phyloP scores from a whole-genome alignment of 495 filamentous ascomycete genomes.

The Hypoxylon lienhwacheense region DNA sequence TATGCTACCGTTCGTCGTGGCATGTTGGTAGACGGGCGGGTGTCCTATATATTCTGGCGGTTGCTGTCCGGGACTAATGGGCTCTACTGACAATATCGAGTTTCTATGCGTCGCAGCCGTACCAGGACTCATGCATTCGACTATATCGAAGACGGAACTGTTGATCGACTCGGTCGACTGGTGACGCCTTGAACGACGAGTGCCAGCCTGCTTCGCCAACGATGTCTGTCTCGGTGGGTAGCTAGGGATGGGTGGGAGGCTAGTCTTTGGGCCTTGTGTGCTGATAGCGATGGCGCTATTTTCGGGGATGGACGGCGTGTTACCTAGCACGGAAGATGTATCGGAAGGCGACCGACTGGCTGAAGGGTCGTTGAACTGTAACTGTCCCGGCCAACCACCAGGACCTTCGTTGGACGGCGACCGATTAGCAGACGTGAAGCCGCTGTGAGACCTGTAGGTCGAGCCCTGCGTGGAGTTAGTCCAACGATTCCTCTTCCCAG shows the following conservation, averaged over 20 bases:
- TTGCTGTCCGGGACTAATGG: constrained; percentile 15
- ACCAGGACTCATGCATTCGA: constrained; percentile 32
- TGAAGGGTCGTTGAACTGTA: constrained; percentile 19
- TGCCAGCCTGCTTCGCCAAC: constrained; percentile 21
- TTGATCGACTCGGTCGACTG: constrained; percentile 40
- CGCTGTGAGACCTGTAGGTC: constrained; percentile 25
- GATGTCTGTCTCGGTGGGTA: constrained; percentile 35
- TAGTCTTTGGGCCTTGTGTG: constrained; percentile 18
- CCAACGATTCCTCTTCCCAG: constrained; percentile 37
- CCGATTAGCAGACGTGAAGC: constrained; percentile 22
- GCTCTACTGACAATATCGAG: constrained; percentile 17
- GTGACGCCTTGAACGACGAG: constrained; percentile 26
- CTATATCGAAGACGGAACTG: constrained; percentile 39
- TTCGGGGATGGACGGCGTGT: constrained; percentile 22
- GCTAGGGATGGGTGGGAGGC: constrained; percentile 15
- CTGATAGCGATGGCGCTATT: constrained; percentile 22
- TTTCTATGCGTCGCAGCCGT: constrained; percentile 8
- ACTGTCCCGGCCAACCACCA: constrained; percentile 17
- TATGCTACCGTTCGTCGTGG: constrained; percentile 19
- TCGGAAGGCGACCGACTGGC: constrained; percentile 21
- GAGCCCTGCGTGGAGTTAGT: constrained; percentile 40
- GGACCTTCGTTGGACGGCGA: constrained; percentile 23
- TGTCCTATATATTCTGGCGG: constrained; percentile 30
- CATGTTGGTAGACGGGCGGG: constrained; percentile 31
- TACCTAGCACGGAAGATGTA: constrained; percentile 23